Base-by-base conservation (phyloP, 108 stramenopile species). In the Cylindrotheca closterium region DNA sequence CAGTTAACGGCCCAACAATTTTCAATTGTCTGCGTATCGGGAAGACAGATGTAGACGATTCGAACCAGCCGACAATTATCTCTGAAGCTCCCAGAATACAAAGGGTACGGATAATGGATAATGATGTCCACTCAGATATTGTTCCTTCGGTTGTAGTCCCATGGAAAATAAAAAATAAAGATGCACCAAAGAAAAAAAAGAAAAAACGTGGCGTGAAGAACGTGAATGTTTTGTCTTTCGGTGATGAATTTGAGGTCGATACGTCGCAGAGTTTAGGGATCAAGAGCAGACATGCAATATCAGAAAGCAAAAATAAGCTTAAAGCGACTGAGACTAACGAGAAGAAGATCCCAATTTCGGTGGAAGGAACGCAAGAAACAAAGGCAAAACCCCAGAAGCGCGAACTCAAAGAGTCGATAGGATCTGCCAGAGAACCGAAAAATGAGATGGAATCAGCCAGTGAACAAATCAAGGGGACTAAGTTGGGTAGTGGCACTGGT, bases 1-100 rank as follows among this genome's bases (percentile, higher is more conserved):
- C 90, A 45, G 72, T 96, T 29, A 73, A 80, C 1, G 96, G 96
- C 2, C 85, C 92, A 33, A 97, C 98, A 30, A 79, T 97, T 24
- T 98, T 96, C 76, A 98, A 98, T 74, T 89, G 93, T 12, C 59
- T 96, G 34, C 75, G 95, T 4, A 94, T 97, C 45, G 95, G 94
- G 4, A 85, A 85, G 27, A 81, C 80, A 10, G 91, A 91, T 30
- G 73, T 82, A 4, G 79, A 88, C 31, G 47, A 60, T 53, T 66
- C 83, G 42, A 51, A 77, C 58, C 51, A 62, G 63, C 74, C 85
- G 1, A 51, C 58, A 4, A 83, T 86, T 46, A 45, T 88, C 21
- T 68, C 71, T 15, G 59, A 86, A 52, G 79, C 79, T 18, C 88
- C 91, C 5, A 61, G 79, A 24, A 84, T 98, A 21, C 63, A 57